These are phyloP conservation scores for Eucalyptus paniculata DNA, from an alignment of 345 rosid genomes.

Conservation along the genomic window DNA sequence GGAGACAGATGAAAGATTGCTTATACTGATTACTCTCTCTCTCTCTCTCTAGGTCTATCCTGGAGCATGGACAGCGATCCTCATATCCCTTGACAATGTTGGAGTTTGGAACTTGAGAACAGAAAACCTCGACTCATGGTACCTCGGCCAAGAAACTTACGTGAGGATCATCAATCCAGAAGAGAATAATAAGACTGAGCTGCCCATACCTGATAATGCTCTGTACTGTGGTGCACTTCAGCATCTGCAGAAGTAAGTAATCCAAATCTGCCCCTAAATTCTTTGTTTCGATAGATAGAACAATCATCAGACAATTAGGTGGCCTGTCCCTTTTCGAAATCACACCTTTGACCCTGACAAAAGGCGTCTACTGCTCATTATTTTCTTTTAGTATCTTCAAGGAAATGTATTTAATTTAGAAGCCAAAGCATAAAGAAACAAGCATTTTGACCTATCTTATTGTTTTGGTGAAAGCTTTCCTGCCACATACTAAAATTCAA, in stretches of 20 bases:
- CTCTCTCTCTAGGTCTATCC: conserved; percentile 60
- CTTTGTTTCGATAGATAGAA: neutral
- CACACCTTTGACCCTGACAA: neutral
- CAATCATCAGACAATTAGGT: neutral
- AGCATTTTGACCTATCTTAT: neutral
- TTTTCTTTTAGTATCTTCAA: neutral
- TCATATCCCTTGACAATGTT: conserved; percentile 91
- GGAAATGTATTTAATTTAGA: neutral
- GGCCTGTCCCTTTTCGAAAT: neutral
- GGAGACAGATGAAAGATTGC: neutral
- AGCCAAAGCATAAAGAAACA: neutral
- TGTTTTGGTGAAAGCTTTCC: neutral
- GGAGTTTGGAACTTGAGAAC: conserved; percentile 96
- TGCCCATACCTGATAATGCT: conserved; percentile 71
- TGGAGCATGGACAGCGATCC: conserved; percentile 92
- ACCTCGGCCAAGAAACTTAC: conserved; percentile 97
- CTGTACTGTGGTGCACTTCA: conserved; percentile 78
- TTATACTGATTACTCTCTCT: neutral
- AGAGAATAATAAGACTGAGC: conserved; percentile 80
- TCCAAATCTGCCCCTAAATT: neutral
- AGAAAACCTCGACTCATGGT: conserved; percentile 97
- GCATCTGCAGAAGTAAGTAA: conserved; percentile 63
- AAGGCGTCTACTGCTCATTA: neutral
- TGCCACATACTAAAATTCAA: neutral
- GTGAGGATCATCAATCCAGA: conserved; percentile 88